phyloP scores from a whole-genome alignment of 306 rosid genomes.

The Trifolium fragiferum region DNA sequence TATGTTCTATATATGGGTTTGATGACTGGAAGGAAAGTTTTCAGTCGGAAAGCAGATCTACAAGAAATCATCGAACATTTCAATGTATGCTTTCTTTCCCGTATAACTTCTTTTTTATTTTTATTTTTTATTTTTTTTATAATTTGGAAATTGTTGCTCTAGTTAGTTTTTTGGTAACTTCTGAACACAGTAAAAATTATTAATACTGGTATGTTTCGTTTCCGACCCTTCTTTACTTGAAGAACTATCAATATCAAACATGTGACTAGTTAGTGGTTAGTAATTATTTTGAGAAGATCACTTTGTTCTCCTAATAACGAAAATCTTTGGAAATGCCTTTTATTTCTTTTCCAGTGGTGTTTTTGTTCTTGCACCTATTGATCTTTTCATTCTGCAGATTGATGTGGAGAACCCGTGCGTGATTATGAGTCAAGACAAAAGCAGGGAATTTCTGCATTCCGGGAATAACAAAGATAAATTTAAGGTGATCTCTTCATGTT shows the following conservation, averaged over 20 bases:
- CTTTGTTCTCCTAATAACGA: not conserved
- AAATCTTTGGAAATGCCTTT: not conserved
- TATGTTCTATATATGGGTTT: constrained; percentile 31
- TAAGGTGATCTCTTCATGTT: constrained; percentile 61
- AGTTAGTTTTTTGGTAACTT: constrained; percentile 16
- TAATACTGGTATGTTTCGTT: not conserved
- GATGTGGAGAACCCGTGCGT: constrained; percentile 97
- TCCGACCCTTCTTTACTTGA: constrained; percentile 7
- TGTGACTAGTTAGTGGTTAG: constrained; percentile 7
- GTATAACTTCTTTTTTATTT: not conserved
- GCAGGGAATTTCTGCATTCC: constrained; percentile 92
- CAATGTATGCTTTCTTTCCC: constrained; percentile 62
- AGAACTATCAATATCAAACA: constrained; percentile 9
- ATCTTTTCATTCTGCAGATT: constrained; percentile 58
- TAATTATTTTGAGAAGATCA: not conserved
- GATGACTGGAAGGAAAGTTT: constrained; percentile 75
- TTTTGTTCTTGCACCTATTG: constrained; percentile 17
- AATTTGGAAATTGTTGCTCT: constrained; percentile 12
- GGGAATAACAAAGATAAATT: constrained; percentile 89
- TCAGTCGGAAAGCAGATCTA: constrained; percentile 67
- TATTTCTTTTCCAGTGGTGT: not conserved
- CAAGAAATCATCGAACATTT: constrained; percentile 87
- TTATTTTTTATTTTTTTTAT: constrained; percentile 7
- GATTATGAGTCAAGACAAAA: constrained; percentile 90
- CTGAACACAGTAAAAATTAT: not conserved